Evolutionary conservation across 2,329 filamentous ascomycete genomes (phyloP).

Genomic region (Colletotrichum sp.): DNA sequence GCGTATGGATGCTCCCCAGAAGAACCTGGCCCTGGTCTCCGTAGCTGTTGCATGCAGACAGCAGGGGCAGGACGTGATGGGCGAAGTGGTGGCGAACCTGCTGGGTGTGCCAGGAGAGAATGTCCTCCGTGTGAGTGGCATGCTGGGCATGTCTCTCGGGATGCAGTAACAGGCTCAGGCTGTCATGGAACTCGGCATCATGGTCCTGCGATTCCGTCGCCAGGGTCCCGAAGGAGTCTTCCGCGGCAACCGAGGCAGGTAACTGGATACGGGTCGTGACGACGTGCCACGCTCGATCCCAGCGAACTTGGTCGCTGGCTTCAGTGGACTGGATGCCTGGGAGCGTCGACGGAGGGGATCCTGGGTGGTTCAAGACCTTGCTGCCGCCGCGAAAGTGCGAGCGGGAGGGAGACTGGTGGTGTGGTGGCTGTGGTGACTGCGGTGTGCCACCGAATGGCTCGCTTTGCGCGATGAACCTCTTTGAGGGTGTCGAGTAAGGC

Average conservation of each 20-base stretch:
- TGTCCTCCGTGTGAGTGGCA: constrained; percentile 58
- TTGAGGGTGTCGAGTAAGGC: constrained; percentile 43
- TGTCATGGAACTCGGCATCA: constrained; percentile 52
- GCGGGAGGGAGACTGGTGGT: constrained; percentile 22
- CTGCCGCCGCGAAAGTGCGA: not conserved
- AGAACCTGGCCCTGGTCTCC: constrained; percentile 51
- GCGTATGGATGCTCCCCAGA: constrained; percentile 56
- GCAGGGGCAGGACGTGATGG: constrained; percentile 61
- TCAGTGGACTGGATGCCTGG: constrained; percentile 20
- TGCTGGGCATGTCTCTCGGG: constrained; percentile 50
- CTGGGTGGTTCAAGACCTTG: constrained; percentile 13
- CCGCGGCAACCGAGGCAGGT: constrained; percentile 57
- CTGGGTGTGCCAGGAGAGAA: constrained; percentile 64
- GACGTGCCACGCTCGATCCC: constrained; percentile 66
- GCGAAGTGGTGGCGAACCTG: constrained; percentile 67
- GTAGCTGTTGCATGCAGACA: constrained; percentile 51
- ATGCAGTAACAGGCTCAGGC: constrained; percentile 58
- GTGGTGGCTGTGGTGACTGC: constrained; percentile 19
- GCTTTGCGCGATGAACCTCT: constrained; percentile 43
- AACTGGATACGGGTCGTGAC: constrained; percentile 64
- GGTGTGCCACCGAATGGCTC: constrained; percentile 50
- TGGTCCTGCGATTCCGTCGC: constrained; percentile 46
- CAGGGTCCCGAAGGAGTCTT: constrained; percentile 58
- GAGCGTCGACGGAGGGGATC: constrained; percentile 19
- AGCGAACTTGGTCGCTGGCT: constrained; percentile 57